phyloP scores from a whole-genome alignment of 331 rosid species.

The Acacia concinna region DNA sequence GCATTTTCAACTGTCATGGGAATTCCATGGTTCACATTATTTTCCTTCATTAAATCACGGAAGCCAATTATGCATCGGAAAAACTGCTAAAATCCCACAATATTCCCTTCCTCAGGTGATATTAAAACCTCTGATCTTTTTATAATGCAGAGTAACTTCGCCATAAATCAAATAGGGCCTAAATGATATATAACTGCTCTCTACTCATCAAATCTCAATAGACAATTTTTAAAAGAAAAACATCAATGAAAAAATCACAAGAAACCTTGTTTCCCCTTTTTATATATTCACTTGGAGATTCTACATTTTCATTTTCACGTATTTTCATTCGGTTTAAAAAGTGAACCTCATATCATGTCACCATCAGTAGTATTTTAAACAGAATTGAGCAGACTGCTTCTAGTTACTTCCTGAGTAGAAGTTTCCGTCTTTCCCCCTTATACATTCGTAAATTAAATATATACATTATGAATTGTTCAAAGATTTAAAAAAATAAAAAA shows the following conservation, averaged over 20 bases:
- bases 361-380: not conserved
- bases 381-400: not conserved
- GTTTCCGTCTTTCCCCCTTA: not conserved
- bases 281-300: not conserved
- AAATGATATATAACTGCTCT: not conserved
- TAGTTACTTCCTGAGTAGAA: not conserved
- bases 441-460: not conserved
- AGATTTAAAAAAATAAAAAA: conserved; percentile 21
- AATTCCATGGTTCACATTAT: not conserved
- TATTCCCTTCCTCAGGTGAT: not conserved
- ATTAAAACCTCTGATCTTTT: not conserved
- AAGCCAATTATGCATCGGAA: not conserved
- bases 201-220: not conserved
- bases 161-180: not conserved
- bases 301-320: not conserved
- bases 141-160: not conserved
- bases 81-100: not conserved
- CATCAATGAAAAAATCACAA: not conserved
- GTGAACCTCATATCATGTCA: not conserved
- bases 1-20: not conserved
- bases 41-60: not conserved
- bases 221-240: not conserved
- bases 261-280: not conserved
- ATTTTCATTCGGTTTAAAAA: not conserved
- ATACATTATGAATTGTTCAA: conserved; percentile 27